These are phyloP conservation scores for Aaosphaeria pasadenensis DNA, from an alignment of 2,329 filamentous ascomycete genomes.

Conservation along the genomic window DNA sequence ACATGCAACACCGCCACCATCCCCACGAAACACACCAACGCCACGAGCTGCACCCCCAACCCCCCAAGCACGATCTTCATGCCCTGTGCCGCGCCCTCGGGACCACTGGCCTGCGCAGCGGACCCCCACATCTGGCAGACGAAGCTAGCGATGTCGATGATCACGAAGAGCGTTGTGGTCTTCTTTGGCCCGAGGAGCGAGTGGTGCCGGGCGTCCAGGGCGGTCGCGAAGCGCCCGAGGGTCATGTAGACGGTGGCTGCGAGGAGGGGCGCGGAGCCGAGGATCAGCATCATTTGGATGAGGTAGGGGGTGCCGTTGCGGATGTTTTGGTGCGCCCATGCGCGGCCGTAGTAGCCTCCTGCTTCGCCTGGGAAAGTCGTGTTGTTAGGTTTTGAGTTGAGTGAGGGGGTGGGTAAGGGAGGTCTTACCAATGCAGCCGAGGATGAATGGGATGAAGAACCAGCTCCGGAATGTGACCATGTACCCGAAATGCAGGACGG, in stretches of 20 bases:
- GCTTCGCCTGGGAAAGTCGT: constrained; percentile 11
- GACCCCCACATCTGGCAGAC: constrained; percentile 16
- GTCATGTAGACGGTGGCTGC: constrained; percentile 8
- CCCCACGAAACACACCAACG: constrained; percentile 11
- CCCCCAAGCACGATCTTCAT: constrained; percentile 11
- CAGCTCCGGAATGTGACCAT: neutral
- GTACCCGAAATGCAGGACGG: neutral
- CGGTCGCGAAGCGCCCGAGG: constrained; percentile 1
- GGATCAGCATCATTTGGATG: constrained; percentile 2
- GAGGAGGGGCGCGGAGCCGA: constrained; percentile 1
- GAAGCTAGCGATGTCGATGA: constrained; percentile 19
- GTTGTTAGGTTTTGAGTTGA: neutral
- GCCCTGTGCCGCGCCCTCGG: constrained; percentile 4
- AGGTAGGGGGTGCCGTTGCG: constrained; percentile 8
- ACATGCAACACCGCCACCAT: constrained; percentile 10
- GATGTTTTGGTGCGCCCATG: constrained; percentile 10
- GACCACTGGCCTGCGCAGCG: constrained; percentile 12
- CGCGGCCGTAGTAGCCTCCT: constrained; percentile 14
- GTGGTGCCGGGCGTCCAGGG: constrained; percentile 1
- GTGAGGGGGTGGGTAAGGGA: neutral
- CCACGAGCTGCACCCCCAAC: constrained; percentile 11
- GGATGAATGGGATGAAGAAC: neutral
- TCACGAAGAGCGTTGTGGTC: constrained; percentile 16
- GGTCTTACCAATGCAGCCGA: neutral
- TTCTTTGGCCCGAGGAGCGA: neutral